Base-by-base conservation (phyloP, 2,329 filamentous ascomycete genomes). In the Colletotrichum eleusines region DNA sequence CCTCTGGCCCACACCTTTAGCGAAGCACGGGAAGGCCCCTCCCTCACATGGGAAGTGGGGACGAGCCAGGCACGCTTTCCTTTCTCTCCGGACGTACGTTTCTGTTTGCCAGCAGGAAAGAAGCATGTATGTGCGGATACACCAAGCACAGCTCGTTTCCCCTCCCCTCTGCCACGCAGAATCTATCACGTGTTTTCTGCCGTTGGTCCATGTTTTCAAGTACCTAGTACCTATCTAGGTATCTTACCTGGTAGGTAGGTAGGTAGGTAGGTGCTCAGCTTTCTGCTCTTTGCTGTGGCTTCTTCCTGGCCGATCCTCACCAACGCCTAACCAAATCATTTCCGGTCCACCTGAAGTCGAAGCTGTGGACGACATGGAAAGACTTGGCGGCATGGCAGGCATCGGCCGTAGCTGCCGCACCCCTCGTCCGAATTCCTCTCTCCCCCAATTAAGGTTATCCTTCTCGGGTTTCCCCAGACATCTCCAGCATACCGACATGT, bases 311-410 rank as follows among this genome's bases (percentile, higher is more conserved):
- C n/a, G 8, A n/a, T 44, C 44, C 46, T 38, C 64, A 28, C 50
- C 57, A 58, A 14, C 12, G n/a, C 31, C 44, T 35, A 33, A 9
- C 58, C 53, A 46, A 16, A 42, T 59, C 68, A 20, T 50, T 42
- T 48, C 12, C 38, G 63, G 33, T 23, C 63, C 69, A 69, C 69
- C 64, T 69, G 65, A 71, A 71, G 5, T 69, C 59, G 65, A 71
- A 71, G 64, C 69, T 63, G 59, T 62, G 59, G 33, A 62, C 6
- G 46, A 40, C 33, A 23, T 38, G 16, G 28, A 14, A 28, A 4
- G 23, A 20, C 14, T 18, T 51, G 18, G 20, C 28, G n/a, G 23
- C 42, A 50, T 26, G 40, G 16, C 18, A 18, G 57, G n/a, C 57
- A 23, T 46, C 38, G 23, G 3, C 9, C 35, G 35, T 40, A n/a